Conservation (phyloP, 1,284 basidiomycete species). For the Irpex sp. region DNA sequence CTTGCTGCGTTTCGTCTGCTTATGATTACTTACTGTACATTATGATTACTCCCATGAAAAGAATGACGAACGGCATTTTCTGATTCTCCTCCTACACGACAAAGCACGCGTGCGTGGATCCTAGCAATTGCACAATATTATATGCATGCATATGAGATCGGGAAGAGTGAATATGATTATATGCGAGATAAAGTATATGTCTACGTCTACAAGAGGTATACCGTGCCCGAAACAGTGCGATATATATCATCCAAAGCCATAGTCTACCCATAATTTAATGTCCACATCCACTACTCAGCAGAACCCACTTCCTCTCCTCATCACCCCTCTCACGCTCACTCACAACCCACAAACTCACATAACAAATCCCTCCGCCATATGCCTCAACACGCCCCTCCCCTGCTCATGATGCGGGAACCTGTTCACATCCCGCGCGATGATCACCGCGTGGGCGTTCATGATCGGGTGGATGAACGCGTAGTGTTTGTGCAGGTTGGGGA, state of each 20-base stretch:
- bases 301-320: no score
- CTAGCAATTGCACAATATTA: background rate
- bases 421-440: conserved; percentile 61
- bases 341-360: conserved; percentile 20
- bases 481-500: conserved; percentile 65
- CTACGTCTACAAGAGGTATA: no score
- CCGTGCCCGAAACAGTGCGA: no score
- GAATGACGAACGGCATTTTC: background rate
- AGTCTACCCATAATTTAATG: background rate
- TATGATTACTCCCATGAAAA: background rate
- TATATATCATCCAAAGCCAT: background rate
- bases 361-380: conserved; percentile 67
- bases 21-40: background rate
- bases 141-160: no score
- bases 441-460: conserved; percentile 61
- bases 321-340: background rate
- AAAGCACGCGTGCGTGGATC: background rate
- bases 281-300: background rate
- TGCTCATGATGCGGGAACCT: conserved; percentile 48
- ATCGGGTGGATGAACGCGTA: conserved; percentile 53
- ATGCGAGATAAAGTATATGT: no score
- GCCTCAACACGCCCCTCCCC: conserved; percentile 59
- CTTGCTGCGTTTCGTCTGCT: background rate
- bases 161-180: no score
- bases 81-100: background rate